A percentile compares a stretch with the other conserved stretches of the same genome.
phyloP scores from a whole-genome alignment of 352 stramenopile species.

The Globisporangium cystogenes region DNA sequence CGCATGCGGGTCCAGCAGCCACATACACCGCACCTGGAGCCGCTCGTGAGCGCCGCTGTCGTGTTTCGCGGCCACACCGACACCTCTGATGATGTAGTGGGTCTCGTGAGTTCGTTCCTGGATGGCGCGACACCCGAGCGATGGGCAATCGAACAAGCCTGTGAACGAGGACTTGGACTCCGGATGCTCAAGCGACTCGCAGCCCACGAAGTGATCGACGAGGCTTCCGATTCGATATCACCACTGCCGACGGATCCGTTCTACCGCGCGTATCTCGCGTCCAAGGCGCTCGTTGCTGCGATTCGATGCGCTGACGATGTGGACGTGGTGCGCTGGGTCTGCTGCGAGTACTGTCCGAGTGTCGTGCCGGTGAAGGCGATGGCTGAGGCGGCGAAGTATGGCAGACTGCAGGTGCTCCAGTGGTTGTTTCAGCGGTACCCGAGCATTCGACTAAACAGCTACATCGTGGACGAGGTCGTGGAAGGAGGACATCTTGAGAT shows the following conservation, averaged over 20 bases:
- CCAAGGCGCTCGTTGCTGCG: background rate
- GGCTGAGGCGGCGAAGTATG: background rate
- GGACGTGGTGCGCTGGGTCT: background rate
- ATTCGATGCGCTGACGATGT: background rate
- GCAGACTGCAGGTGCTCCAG: background rate
- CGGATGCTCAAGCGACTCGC: background rate
- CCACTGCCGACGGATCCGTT: background rate
- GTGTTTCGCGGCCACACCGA: no score
- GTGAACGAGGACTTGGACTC: background rate
- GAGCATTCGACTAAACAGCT: background rate
- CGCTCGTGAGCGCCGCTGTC: background rate
- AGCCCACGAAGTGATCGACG: background rate
- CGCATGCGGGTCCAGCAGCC: background rate
- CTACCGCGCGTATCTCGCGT: background rate
- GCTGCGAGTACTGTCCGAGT: slow-evolving; percentile 3
- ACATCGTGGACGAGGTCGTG: background rate
- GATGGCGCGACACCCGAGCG: background rate
- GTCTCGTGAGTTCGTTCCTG: background rate
- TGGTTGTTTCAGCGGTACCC: background rate
- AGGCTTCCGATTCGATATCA: no score
- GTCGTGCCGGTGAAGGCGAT: background rate
- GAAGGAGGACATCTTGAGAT: background rate
- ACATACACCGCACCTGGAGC: background rate
- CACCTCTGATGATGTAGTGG: no score
- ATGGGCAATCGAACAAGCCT: slow-evolving; percentile 1